A percentile compares a stretch with the other conserved stretches of the same genome.
Evolutionary conservation across 352 stramenopile species (phyloP).

Genomic region (Elongisporangium anandrum): DNA sequence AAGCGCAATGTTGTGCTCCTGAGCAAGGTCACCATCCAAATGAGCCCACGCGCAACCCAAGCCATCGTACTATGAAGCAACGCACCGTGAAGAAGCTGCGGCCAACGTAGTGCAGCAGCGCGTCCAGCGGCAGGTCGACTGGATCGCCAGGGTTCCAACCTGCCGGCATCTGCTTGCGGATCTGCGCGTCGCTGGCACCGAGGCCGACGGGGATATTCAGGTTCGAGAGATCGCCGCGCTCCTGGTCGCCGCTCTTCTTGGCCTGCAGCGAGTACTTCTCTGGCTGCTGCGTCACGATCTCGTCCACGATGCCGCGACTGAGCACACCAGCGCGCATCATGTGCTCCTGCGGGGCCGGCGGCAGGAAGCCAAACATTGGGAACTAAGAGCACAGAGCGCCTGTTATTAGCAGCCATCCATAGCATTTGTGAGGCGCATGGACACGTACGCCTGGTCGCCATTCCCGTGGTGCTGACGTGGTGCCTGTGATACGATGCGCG

Average conservation of each 20-base stretch:
- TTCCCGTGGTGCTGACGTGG: conserved; percentile 64
- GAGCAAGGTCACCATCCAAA: background rate
- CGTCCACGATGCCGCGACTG: conserved; percentile 73
- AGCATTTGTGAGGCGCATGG: background rate
- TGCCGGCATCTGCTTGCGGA: conserved; percentile 68
- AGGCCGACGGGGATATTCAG: conserved; percentile 64
- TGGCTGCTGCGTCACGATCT: conserved; percentile 68
- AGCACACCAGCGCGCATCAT: conserved; percentile 85
- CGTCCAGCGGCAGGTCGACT: conserved; percentile 73
- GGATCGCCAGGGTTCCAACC: conserved; percentile 80
- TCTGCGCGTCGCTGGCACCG: conserved; percentile 64
- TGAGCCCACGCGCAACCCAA: background rate
- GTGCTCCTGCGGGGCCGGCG: conserved; percentile 74
- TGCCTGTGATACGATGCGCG: conserved; percentile 74
- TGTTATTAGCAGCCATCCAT: background rate
- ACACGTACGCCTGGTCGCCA: conserved; percentile 72
- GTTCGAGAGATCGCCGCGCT: conserved; percentile 24
- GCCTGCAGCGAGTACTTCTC: conserved; percentile 63
- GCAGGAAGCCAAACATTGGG: conserved; percentile 86
- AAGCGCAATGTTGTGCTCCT: conserved; percentile 71
- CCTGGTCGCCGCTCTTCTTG: conserved; percentile 22
- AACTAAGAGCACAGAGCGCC: conserved; percentile 30
- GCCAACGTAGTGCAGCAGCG: conserved; percentile 76
- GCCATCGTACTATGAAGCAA: background rate
- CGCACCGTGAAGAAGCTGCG: conserved; percentile 63